Conservation (phyloP, 1,139 yeast species). For the Yamadazyma siamensis region DNA sequence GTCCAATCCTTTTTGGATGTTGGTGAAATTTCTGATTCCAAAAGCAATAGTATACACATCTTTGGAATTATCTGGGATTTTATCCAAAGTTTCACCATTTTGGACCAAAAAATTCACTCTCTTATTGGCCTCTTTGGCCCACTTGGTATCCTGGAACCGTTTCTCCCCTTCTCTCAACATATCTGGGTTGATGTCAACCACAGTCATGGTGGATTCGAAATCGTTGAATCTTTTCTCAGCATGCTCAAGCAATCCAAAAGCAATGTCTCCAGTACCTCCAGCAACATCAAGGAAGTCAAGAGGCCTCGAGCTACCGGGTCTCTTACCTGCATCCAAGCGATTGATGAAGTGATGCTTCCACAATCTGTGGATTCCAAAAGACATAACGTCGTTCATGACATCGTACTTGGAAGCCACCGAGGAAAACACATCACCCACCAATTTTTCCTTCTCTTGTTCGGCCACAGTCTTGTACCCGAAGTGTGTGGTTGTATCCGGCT, state of each 20-base stretch:
- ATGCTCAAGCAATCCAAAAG: constrained; percentile 89
- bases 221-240: constrained; percentile 81
- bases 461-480: constrained; percentile 89
- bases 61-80: constrained; percentile 81
- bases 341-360: constrained; percentile 93
- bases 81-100: constrained; percentile 87
- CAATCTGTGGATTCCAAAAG: constrained; percentile 87
- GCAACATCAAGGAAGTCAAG: constrained; percentile 92
- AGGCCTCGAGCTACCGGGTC: constrained; percentile 79
- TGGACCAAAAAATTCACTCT: constrained; percentile 82
- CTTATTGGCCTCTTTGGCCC: constrained; percentile 47
- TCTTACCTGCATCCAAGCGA: constrained; percentile 87
- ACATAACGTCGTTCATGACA: constrained; percentile 97
- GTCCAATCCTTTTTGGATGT: constrained; percentile 87
- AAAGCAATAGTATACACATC: constrained; percentile 96
- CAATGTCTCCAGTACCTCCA: constrained; percentile 99
- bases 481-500: no score
- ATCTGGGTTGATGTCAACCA: constrained; percentile 93
- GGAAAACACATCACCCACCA: constrained; percentile 87
- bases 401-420: constrained; percentile 94
- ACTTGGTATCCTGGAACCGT: constrained; percentile 55
- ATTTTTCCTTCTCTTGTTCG: constrained; percentile 74
- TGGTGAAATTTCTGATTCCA: constrained; percentile 94
- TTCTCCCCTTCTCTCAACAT: constrained; percentile 92
- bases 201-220: constrained; percentile 72